These are phyloP conservation scores for Rhodomyrtus psidioides DNA, from an alignment of 441 rosid species.

Conservation along the genomic window DNA sequence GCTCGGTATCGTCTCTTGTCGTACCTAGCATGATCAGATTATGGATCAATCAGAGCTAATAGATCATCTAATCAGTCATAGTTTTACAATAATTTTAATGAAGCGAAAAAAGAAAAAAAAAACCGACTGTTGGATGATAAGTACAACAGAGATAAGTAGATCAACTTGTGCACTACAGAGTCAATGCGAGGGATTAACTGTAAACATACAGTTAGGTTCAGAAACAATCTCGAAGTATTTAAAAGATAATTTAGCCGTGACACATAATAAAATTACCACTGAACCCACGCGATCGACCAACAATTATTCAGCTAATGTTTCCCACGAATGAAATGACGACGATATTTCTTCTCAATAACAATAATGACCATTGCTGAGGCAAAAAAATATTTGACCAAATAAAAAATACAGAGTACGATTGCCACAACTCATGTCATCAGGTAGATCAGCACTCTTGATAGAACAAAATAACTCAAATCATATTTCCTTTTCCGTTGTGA, in stretches of 20 bases:
- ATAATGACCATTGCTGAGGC: neutral
- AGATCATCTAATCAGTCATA: neutral
- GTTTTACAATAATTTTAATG: too few species aligned
- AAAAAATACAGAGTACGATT: neutral
- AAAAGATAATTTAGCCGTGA: too few species aligned
- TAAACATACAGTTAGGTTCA: neutral
- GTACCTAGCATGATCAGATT: neutral
- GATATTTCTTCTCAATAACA: neutral
- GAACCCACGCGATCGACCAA: neutral
- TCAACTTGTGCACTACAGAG: neutral
- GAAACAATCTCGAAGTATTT: neutral
- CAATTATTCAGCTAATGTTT: neutral
- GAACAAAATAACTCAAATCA: too few species aligned
- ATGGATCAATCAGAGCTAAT: neutral
- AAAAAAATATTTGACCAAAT: too few species aligned
- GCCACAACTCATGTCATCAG: neutral
- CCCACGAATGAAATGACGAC: neutral
- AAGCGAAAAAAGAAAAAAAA: too few species aligned
- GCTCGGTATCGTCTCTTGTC: neutral
- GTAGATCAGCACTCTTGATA: neutral
- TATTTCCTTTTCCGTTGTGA: too few species aligned
- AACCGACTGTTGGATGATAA: neutral
- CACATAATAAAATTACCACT: neutral
- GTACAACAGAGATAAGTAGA: neutral
- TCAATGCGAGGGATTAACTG: neutral